phyloP scores from a whole-genome alignment of 768 basidiomycete genomes.

The Pluteus cervinus region DNA sequence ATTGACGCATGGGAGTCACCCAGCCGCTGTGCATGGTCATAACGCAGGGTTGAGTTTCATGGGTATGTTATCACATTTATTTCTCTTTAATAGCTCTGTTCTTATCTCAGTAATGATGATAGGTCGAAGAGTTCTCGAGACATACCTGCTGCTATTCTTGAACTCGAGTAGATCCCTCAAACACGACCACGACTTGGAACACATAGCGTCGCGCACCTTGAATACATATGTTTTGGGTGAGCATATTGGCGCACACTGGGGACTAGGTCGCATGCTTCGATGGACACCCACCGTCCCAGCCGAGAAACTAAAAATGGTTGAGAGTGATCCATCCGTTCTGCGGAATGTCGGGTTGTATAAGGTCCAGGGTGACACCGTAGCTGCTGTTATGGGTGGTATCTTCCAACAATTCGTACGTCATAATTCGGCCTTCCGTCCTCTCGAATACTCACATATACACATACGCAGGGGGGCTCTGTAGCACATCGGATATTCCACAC shows the following conservation, averaged over 20 bases:
- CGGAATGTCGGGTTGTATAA: constrained; percentile 66
- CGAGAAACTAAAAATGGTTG: too few relatives aligned
- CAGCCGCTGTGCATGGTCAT: constrained; percentile 58
- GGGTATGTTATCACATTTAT: constrained; percentile 36
- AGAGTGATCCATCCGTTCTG: too few relatives aligned
- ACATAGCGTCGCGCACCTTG: constrained; percentile 47
- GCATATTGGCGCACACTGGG: constrained; percentile 71
- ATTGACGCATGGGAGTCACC: constrained; percentile 76
- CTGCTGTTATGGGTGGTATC: constrained; percentile 70
- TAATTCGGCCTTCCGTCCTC: constrained; percentile 1
- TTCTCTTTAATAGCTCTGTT: constrained; percentile 1
- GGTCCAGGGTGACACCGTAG: constrained; percentile 70
- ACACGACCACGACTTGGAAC: constrained; percentile 51
- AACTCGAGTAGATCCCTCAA: constrained; percentile 44
- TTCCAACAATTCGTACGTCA: constrained; percentile 72
- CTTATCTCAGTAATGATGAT: constrained; percentile 1
- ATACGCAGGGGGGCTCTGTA: constrained; percentile 35
- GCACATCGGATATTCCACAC: constrained; percentile 48
- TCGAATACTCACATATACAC: constrained; percentile 6
- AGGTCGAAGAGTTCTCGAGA: constrained; percentile 76
- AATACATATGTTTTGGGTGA: constrained; percentile 72
- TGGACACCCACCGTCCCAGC: constrained; percentile 61
- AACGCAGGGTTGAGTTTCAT: constrained; percentile 70
- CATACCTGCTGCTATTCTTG: constrained; percentile 71
- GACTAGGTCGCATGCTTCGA: constrained; percentile 62